Base-by-base conservation (phyloP, 2,329 filamentous ascomycete species). In the Trichophaea hybrida region DNA sequence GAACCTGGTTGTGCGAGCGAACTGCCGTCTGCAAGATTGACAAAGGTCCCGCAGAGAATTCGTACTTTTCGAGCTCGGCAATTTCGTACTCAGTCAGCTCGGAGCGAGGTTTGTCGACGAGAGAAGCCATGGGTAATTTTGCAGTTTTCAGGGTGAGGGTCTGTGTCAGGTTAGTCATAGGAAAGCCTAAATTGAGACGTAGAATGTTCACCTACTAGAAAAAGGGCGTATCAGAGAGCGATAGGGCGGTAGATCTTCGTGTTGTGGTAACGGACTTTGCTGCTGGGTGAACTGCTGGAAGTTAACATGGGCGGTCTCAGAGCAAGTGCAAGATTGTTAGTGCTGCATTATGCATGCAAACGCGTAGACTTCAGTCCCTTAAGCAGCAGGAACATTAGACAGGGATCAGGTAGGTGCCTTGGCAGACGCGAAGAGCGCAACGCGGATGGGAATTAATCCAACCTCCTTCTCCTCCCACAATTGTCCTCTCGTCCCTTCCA, bases 11-110 rank as follows among this genome's bases (percentile, higher is more conserved):
- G 77, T 96, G 91, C 66, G 86, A 87, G 72, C 90, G 87, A 60
- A 96, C 93, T 66, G 93, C 93, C 61, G 93, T 96, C 76, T 97
- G 91, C 62, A 98, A 86, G 70, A 98, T 93, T 4, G 89, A 96
- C 50, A 97, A 79, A 6, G 86, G 87, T 2, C 86, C 87, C 43
- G 83, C 81, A 65, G 82, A 86, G 73, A 89, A 83, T 74, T 90
- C 86, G 72, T 89, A 83, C 71, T 87, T 84, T 73, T 69, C 71
- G 60, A 81, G 76, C 70, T 89, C 83, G 57, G 85, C 83, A 68
- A 95, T 85, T 74, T 95, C 89, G 75, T 91, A 95, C 76, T 95
- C 89, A 65, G 89, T 95, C 75, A 95, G 85, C 72, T 96, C 90
- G 70, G 79, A 82, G 74, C 88, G 87, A 66, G 88, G 84, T 80